phyloP scores from a whole-genome alignment of 2,329 filamentous ascomycete species.

The Chrysoporthe deuterocubensis region DNA sequence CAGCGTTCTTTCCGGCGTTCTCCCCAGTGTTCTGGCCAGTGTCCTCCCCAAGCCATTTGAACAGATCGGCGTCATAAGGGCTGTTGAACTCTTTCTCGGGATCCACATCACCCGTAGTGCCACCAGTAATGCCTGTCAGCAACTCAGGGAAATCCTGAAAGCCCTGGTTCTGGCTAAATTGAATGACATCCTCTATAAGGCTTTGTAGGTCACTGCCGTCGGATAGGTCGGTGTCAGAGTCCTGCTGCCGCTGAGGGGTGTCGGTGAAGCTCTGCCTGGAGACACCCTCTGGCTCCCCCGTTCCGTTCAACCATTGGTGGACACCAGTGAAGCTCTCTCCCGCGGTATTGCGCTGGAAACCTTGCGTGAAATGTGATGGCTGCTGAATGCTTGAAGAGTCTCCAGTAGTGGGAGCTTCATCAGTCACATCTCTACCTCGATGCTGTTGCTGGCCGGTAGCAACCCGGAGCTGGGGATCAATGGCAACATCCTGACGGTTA shows the following conservation, averaged over 20 bases:
- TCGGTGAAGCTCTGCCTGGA: not conserved
- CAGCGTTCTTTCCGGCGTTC: too few species aligned
- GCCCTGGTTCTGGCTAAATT: not conserved
- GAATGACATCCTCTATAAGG: not conserved
- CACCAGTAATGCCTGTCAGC: not conserved
- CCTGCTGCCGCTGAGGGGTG: not conserved
- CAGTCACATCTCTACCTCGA: too few species aligned
- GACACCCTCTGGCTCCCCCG: not conserved
- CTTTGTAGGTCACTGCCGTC: not conserved
- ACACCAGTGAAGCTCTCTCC: not conserved
- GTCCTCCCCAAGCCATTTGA: not conserved
- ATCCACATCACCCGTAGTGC: not conserved
- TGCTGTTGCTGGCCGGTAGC: not conserved
- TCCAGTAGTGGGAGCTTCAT: not conserved
- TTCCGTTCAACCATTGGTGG: not conserved
- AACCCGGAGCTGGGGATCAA: not conserved
- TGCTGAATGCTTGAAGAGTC: not conserved
- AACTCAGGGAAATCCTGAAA: not conserved
- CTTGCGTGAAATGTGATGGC: not conserved
- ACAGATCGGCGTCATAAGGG: not conserved
- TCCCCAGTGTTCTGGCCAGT: too few species aligned
- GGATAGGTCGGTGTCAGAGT: not conserved
- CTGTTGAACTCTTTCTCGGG: not conserved
- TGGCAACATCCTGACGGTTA: not conserved
- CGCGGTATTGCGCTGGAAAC: not conserved